These are phyloP conservation scores for Litchi chinensis DNA, from an alignment of 345 rosid genomes.

Conservation along the genomic window DNA sequence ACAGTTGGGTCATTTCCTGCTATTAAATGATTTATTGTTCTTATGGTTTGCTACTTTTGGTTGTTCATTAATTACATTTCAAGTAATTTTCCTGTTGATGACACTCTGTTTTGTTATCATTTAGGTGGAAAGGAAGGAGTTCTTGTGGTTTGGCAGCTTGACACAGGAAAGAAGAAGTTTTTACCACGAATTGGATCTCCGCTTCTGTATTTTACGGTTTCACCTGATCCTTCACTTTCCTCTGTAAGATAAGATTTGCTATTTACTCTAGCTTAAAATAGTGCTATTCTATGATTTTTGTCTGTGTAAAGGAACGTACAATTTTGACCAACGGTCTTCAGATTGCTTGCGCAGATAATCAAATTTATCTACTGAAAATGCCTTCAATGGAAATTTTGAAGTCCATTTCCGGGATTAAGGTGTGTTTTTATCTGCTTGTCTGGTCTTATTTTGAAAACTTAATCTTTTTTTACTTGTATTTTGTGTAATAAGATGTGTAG, in stretches of 20 bases:
- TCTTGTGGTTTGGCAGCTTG: slow-evolving; percentile 96
- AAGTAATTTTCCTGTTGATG: neutral
- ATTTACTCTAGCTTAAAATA: neutral
- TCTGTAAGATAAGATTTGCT: slow-evolving; percentile 56
- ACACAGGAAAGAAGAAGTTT: slow-evolving; percentile 93
- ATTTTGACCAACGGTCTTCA: slow-evolving; percentile 33
- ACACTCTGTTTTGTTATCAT: slow-evolving; percentile 17
- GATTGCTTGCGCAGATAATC: slow-evolving; percentile 98
- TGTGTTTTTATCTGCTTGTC: slow-evolving; percentile 31
- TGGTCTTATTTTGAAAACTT: slow-evolving; percentile 2
- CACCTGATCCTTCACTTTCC: slow-evolving; percentile 84
- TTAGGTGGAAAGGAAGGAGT: slow-evolving; percentile 98
- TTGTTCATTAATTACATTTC: neutral
- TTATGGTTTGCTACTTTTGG: neutral
- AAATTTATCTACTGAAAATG: slow-evolving; percentile 82
- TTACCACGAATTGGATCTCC: slow-evolving; percentile 96
- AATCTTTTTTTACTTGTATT: slow-evolving; percentile 7
- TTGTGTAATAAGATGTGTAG: slow-evolving; percentile 37
- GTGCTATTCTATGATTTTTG: slow-evolving; percentile 16
- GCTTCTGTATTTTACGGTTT: slow-evolving; percentile 62
- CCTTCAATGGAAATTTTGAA: slow-evolving; percentile 86
- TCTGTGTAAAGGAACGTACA: neutral
- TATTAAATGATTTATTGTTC: neutral
- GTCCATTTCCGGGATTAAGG: slow-evolving; percentile 94
- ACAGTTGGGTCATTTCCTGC: neutral